A percentile compares a stretch with the other conserved stretches of the same genome.
Evolutionary conservation across 768 basidiomycete genomes (phyloP).

Genomic region (Butyriboletus loyo): DNA sequence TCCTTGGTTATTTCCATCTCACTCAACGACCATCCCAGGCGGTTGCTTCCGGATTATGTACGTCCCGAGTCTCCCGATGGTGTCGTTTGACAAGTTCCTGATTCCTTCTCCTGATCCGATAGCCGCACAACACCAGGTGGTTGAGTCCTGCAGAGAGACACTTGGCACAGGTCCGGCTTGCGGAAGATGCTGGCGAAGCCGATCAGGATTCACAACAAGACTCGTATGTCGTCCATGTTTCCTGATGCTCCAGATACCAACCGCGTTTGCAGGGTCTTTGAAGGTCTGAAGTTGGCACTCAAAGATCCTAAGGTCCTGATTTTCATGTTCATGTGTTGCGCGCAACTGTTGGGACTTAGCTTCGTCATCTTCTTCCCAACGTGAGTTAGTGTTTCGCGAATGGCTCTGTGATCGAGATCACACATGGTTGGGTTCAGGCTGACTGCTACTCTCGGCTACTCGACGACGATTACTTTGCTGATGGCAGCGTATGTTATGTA

Average conservation of each 20-base stretch:
- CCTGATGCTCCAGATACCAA: too few relatives aligned
- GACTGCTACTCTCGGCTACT: conserved; percentile 59
- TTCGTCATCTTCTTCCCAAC: conserved; percentile 62
- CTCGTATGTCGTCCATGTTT: too few relatives aligned
- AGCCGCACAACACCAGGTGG: too few relatives aligned
- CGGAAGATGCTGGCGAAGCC: too few relatives aligned
- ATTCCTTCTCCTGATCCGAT: not conserved
- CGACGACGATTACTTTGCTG: too few relatives aligned
- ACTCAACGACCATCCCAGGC: conserved; percentile 34
- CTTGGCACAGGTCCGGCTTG: conserved; percentile 59
- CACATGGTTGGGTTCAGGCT: conserved; percentile 43
- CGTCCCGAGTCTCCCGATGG: too few relatives aligned
- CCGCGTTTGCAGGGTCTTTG: too few relatives aligned
- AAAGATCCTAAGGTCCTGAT: too few relatives aligned
- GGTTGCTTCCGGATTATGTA: too few relatives aligned
- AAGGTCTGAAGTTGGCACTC: too few relatives aligned
- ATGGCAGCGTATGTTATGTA: conserved; percentile 51
- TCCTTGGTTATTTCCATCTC: not conserved
- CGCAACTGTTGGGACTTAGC: conserved; percentile 55
- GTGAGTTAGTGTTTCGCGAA: conserved; percentile 26
- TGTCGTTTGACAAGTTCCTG: not conserved
- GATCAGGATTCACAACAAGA: too few relatives aligned
- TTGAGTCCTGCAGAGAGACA: conserved; percentile 46
- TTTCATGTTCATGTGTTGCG: conserved; percentile 51
- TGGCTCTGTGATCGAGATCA: not conserved